Evolutionary conservation across 371 early-diverging fungal genomes (phyloP).

Genomic region (Batrachochytrium dendrobatidis): DNA sequence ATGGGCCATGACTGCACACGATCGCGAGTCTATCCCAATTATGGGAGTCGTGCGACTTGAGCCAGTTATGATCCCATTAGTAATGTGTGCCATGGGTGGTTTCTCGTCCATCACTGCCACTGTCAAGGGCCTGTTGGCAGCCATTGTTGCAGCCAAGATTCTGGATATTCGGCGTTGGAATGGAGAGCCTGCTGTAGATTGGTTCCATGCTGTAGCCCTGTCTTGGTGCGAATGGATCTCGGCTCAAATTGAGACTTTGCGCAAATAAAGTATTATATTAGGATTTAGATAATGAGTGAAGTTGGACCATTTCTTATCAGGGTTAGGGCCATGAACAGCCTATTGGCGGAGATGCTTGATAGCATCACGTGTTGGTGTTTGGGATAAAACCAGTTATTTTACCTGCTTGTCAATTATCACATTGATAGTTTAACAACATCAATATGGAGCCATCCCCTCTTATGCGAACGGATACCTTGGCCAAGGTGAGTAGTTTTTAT

Average conservation of each 20-base stretch:
- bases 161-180: slow-evolving; percentile 21
- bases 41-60: slow-evolving; percentile 23
- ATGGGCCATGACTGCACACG: slow-evolving; percentile 22
- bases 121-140: slow-evolving; percentile 25
- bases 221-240: slow-evolving; percentile 8
- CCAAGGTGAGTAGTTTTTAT: too few species aligned
- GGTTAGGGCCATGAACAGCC: too few species aligned
- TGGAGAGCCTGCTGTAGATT: slow-evolving; percentile 18
- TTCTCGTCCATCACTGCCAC: slow-evolving; percentile 16
- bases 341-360: too few species aligned
- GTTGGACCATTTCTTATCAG: too few species aligned
- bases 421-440: too few species aligned
- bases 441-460: too few species aligned
- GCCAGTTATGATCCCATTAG: slow-evolving; percentile 25
- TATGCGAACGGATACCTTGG: too few species aligned
- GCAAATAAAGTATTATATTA: too few species aligned
- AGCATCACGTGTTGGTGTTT: too few species aligned
- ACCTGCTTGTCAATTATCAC: too few species aligned
- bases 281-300: too few species aligned
- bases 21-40: slow-evolving; percentile 6
- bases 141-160: slow-evolving; percentile 14
- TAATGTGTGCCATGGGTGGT: slow-evolving; percentile 23
- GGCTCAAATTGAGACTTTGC: not conserved
- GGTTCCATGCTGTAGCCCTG: not conserved
- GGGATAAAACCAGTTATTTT: too few species aligned